These are phyloP conservation scores for Coemansia sp. DNA, from an alignment of 192 early-diverging fungal genomes.

Conservation along the genomic window DNA sequence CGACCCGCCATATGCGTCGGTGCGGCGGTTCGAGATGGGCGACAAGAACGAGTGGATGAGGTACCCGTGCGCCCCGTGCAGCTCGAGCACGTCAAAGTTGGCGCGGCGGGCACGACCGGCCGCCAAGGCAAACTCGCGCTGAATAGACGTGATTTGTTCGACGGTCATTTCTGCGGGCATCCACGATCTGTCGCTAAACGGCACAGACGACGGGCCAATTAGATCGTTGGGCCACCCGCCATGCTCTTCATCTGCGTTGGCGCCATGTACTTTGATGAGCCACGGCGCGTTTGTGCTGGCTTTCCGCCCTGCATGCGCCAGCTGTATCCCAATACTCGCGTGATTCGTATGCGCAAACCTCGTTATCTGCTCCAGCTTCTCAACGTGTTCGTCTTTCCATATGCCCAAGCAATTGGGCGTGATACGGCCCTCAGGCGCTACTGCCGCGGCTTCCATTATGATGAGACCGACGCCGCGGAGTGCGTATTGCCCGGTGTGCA, in stretches of 20 bases:
- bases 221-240: slow-evolving; percentile 77
- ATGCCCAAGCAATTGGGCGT: slow-evolving; percentile 75
- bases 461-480: slow-evolving; percentile 75
- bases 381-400: slow-evolving; percentile 78
- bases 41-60: slow-evolving; percentile 78
- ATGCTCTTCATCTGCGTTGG: slow-evolving; percentile 13
- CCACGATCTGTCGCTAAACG: slow-evolving; percentile 37
- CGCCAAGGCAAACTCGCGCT: slow-evolving; percentile 61
- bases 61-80: slow-evolving; percentile 92
- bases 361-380: slow-evolving; percentile 42
- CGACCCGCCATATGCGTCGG: slow-evolving; percentile 88
- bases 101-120: slow-evolving; percentile 71
- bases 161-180: slow-evolving; percentile 58
- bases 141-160: slow-evolving; percentile 64
- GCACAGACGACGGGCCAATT: slow-evolving; percentile 59
- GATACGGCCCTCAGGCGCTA: slow-evolving; percentile 73
- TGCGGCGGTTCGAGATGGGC: slow-evolving; percentile 77
- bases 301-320: slow-evolving; percentile 85
- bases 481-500: slow-evolving; percentile 65
- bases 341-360: slow-evolving; percentile 64
- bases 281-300: slow-evolving; percentile 44
- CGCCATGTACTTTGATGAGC: slow-evolving; percentile 15
- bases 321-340: slow-evolving; percentile 64
- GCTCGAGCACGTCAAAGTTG: slow-evolving; percentile 86
- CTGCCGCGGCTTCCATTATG: slow-evolving; percentile 75